Evolutionary conservation across 2,329 filamentous ascomycete genomes (phyloP), one percentile per base, ranked within the genome.

Genomic region (Macrophomina phaseolina): DNA sequence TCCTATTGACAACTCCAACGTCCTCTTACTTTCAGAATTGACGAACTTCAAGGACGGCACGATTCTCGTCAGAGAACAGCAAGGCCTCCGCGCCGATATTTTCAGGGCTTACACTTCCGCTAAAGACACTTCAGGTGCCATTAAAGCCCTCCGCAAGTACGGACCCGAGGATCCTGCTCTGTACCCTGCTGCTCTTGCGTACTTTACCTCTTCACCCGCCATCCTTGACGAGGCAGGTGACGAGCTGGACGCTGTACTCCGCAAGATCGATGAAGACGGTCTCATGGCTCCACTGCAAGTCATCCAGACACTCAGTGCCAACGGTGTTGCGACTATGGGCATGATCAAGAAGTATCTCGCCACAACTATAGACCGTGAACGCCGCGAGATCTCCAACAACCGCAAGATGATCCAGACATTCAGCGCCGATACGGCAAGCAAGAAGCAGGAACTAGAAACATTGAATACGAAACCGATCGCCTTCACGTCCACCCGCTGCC

Each of bases 281-380:
- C 86, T 99, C 45, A 95, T 99, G 92, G 94, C 95, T 0, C 95
- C 95, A 0, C 83, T 99, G 4, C 95, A 99, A 77, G 95, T 99
- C 38, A 95, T 99, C 16, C 94, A 99, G 78, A 95, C 94, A 0
- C 86, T 99, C 14, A 90, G 87, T 68, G 86, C 86, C 63, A 91
- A 91, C 71, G 87, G 89, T 5, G 92, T 97, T 2, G 94, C 96
- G 0, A 98, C 93, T 0, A 97, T 99, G 92, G 95, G 94, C 61
- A 93, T 98, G 86, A 90, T 99, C 69, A 98, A 97, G 80, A 89
- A 90, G 5, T 99, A 99, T 78, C 88, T 99, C 2, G 88, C 91
- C 69, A 89, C 91, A 60, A 97, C 94, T 8, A 97, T 99, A 69
- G 90, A 92, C 71, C 89, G 92, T 61, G 95, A 99, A 80, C 87